Percentiles rank a stretch among this genome's conserved stretches.
Evolutionary conservation across 345 rosid genomes (phyloP).

Genomic region (Sisymbrium altissimum): DNA sequence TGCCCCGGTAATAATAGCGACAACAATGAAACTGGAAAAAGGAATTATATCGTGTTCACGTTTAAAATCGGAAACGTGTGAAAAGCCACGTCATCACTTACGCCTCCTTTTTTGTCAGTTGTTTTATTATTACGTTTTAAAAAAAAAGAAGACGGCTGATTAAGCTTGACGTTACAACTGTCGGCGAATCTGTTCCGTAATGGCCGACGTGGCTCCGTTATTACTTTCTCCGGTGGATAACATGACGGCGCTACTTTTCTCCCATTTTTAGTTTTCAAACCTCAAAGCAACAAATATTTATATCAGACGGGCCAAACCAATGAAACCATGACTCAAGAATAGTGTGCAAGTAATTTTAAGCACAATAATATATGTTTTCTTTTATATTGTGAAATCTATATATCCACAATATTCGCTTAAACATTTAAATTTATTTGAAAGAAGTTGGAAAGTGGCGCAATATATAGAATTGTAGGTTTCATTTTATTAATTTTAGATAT

Average conservation of each 20-base stretch:
- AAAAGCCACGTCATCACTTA: conserved; percentile 27
- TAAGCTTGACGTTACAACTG: conserved; percentile 34
- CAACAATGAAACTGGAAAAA: neutral
- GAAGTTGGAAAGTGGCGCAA: neutral
- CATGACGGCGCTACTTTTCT: conserved; percentile 26
- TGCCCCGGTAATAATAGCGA: conserved; percentile 3
- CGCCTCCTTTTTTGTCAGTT: neutral
- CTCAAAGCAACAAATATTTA: neutral
- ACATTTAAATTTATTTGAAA: neutral
- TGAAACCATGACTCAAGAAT: neutral
- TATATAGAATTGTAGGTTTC: neutral
- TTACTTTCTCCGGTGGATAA: neutral
- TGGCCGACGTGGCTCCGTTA: conserved; percentile 21
- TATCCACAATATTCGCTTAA: neutral
- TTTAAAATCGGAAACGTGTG: conserved; percentile 5
- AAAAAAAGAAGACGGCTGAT: conserved; percentile 16
- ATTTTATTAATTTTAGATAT: neutral
- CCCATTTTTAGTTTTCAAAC: neutral
- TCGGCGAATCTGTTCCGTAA: conserved; percentile 27
- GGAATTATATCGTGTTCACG: neutral
- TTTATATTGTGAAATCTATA: neutral
- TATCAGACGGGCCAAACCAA: neutral
- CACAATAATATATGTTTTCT: neutral
- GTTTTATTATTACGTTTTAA: conserved; percentile 7
- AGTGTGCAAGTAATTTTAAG: neutral